Conservation (phyloP, 305 asterid species). For the Fraxinus latifolia region DNA sequence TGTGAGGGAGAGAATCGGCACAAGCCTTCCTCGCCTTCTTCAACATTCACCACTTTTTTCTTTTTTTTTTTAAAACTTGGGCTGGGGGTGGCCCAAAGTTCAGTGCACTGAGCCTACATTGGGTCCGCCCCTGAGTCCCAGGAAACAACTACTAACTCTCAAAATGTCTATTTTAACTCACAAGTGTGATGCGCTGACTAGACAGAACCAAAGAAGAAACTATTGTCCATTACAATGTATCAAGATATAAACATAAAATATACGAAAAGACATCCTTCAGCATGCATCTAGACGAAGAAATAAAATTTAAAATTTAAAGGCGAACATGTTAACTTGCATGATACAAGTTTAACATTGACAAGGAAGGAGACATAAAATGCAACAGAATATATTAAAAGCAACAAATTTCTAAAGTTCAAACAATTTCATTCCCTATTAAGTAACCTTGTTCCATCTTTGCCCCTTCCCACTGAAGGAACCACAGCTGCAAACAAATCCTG, state of each 20-base stretch:
- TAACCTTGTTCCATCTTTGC: background rate
- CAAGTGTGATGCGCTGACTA: background rate
- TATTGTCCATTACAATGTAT: background rate
- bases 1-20: too few relatives aligned
- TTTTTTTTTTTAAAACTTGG: too few relatives aligned
- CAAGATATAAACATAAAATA: background rate
- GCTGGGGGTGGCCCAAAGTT: too few relatives aligned
- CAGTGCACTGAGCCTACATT: too few relatives aligned
- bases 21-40: too few relatives aligned
- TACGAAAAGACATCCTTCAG: background rate
- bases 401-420: constrained; percentile 15
- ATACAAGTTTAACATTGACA: background rate
- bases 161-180: background rate
- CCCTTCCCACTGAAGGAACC: constrained; percentile 7
- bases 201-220: background rate
- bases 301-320: background rate
- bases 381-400: background rate
- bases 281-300: background rate
- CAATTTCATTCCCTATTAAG: background rate
- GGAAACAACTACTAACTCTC: background rate
- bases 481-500: constrained; percentile 15
- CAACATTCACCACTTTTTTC: too few relatives aligned
- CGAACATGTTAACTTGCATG: background rate
- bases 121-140: too few relatives aligned
- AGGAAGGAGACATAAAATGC: constrained; percentile 5